phyloP scores from a whole-genome alignment of 2,329 filamentous ascomycete species.

The Epicoccum nigrum region DNA sequence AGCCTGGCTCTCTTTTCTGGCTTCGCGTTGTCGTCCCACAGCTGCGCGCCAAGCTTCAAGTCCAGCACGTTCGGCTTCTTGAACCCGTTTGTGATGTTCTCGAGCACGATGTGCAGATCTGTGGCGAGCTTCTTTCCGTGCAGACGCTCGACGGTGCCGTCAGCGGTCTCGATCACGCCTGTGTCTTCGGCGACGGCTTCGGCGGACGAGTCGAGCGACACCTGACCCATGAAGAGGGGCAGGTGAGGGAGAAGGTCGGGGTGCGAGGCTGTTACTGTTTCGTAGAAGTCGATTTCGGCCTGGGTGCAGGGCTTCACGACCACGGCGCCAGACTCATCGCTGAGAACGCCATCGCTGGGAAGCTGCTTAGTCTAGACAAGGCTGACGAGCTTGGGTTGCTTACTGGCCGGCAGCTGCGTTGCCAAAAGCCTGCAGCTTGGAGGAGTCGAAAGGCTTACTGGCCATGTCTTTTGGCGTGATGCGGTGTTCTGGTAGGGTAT shows the following conservation, averaged over 20 bases:
- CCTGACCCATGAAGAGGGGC: constrained; percentile 81
- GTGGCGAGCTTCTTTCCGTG: constrained; percentile 73
- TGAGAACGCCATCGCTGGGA: constrained; percentile 84
- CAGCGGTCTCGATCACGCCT: constrained; percentile 35
- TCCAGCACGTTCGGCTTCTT: constrained; percentile 88
- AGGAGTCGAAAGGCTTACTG: constrained; percentile 59
- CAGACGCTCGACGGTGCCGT: constrained; percentile 46
- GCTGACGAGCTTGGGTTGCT: constrained; percentile 49
- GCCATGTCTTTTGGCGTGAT: constrained; percentile 37
- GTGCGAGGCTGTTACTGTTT: constrained; percentile 69
- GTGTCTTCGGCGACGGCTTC: constrained; percentile 28
- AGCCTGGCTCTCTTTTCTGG: constrained; percentile 63
- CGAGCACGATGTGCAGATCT: constrained; percentile 79
- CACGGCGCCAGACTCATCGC: constrained; percentile 79
- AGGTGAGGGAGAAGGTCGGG: constrained; percentile 79
- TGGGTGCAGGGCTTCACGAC: constrained; percentile 94
- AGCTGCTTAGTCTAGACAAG: constrained; percentile 13
- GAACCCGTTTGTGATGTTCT: constrained; percentile 83
- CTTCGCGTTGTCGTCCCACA: constrained; percentile 79
- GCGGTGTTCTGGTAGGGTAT: background rate
- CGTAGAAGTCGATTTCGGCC: constrained; percentile 88
- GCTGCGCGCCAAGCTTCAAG: constrained; percentile 82
- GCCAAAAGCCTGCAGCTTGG: constrained; percentile 71
- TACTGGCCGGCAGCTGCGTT: constrained; percentile 86
- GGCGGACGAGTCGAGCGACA: constrained; percentile 60